Evolutionary conservation across 1,284 basidiomycete genomes (phyloP), one percentile per base, ranked within the genome.

Genomic region (Naganishia liquefaciens): DNA sequence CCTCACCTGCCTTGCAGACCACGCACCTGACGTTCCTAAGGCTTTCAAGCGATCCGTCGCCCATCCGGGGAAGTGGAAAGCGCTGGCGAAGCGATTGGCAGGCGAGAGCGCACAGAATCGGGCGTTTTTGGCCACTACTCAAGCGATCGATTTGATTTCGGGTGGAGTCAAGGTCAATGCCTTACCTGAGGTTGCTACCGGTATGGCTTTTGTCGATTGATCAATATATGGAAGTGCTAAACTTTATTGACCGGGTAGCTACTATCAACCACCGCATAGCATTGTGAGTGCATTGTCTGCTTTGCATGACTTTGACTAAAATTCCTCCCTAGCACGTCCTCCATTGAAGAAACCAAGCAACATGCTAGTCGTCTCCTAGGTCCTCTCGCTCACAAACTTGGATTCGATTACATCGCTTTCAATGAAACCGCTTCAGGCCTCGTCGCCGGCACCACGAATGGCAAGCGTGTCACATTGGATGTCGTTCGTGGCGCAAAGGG

Each of bases 201-300:
- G 76, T 75, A 63, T 70, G 73, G 67, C 9, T 17, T 2, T 13
- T 13, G 33, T 10, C 33, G 33, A 37, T 37, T 2, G 6, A 37
- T 61, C 4, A 25, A 37, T 42, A 50, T 13, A 52, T 27, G 25
- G 37, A 2, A 19, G 13, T 23, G 40, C 50, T 53, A 1, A 54
- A 23, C 44, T 43, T 33, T 47, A 19, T 40, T 27, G 10, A 15
- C 37, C 19, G 17, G 0, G 13, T 58, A 63, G 77, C 78, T 1
- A 70, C 65, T 0, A 68, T 82, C 70, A 82, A 83, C 69, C 78
- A 81, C 69, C 79, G 82, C 6, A 80, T 82, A 65, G 76, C 77
- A 13, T 77, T 79, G 74, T 75, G 54, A 62, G 73, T 37, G 33
- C 33, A 37, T 37, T 37, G 33, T 10, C 64, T 2, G 9, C 9